Evolutionary conservation across 2,329 filamentous ascomycete genomes (phyloP).

Genomic region (Teratosphaeria epicoccoides): DNA sequence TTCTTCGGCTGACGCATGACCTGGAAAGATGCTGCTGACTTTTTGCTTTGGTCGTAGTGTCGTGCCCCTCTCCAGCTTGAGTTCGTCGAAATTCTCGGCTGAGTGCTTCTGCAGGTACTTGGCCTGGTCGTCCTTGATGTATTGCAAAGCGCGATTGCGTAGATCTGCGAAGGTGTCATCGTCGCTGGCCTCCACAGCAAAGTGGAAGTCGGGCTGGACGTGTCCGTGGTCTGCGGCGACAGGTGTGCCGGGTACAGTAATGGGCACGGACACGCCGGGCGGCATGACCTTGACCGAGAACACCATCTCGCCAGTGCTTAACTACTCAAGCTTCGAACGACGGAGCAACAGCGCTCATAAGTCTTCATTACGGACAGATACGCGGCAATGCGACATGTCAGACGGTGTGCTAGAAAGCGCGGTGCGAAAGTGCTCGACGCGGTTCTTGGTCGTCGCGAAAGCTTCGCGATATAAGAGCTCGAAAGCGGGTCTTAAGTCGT

Average conservation of each 20-base stretch:
- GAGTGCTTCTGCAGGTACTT: neutral
- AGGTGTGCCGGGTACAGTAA: neutral
- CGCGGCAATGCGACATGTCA: neutral
- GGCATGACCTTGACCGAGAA: neutral
- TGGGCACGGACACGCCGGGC: neutral
- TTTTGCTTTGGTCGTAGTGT: neutral
- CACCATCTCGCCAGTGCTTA: neutral
- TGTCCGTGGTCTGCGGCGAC: neutral
- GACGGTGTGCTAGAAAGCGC: neutral
- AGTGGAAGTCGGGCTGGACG: neutral
- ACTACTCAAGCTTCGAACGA: neutral
- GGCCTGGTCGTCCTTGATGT: neutral
- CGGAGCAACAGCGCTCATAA: neutral
- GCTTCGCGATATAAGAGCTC: neutral
- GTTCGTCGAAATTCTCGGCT: neutral
- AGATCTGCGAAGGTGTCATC: neutral
- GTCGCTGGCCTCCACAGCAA: neutral
- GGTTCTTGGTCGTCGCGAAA: too few species aligned
- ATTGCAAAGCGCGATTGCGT: neutral
- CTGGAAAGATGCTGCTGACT: neutral
- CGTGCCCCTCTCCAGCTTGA: neutral
- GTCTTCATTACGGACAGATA: neutral
- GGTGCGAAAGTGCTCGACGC: neutral
- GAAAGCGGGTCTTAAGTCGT: neutral
- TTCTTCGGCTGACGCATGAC: neutral